A percentile compares a stretch with the other conserved stretches of the same genome.
Evolutionary conservation across 352 stramenopile genomes (phyloP).

Genomic region (Pythium rhizo-oryzae): DNA sequence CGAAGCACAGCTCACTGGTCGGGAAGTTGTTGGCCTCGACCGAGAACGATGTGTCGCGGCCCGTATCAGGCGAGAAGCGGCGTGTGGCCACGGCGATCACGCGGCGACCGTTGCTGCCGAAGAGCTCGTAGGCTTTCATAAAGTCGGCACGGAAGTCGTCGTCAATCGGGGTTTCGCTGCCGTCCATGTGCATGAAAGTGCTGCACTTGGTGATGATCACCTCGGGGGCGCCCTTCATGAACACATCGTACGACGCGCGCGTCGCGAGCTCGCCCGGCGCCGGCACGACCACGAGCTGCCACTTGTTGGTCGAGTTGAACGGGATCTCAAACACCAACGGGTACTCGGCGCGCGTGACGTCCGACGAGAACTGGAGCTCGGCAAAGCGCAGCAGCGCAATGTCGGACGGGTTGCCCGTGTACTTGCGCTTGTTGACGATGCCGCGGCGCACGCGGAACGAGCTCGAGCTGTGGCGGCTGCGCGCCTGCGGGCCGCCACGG

Average conservation of each 20-base stretch:
- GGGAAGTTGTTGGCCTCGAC: constrained; percentile 46
- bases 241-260: constrained; percentile 39
- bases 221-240: constrained; percentile 96
- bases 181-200: constrained; percentile 69
- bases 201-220: constrained; percentile 90
- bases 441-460: too few relatives aligned
- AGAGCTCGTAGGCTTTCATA: constrained; percentile 48
- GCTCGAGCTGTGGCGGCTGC: background rate
- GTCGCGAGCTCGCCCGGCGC: constrained; percentile 23
- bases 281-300: constrained; percentile 55
- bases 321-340: too few relatives aligned
- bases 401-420: constrained; percentile 56
- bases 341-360: too few relatives aligned
- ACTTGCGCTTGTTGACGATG: constrained; percentile 14
- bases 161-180: constrained; percentile 42
- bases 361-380: too few relatives aligned
- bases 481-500: background rate
- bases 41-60: constrained; percentile 38
- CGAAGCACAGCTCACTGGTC: constrained; percentile 54
- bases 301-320: too few relatives aligned
- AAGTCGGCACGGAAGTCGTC: constrained; percentile 47
- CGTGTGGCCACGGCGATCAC: constrained; percentile 48
- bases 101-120: constrained; percentile 45
- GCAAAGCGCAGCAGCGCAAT: too few relatives aligned
- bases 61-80: constrained; percentile 29